phyloP scores from a whole-genome alignment of 2,329 filamentous ascomycete species.

The Furcasterigmium furcatum region DNA sequence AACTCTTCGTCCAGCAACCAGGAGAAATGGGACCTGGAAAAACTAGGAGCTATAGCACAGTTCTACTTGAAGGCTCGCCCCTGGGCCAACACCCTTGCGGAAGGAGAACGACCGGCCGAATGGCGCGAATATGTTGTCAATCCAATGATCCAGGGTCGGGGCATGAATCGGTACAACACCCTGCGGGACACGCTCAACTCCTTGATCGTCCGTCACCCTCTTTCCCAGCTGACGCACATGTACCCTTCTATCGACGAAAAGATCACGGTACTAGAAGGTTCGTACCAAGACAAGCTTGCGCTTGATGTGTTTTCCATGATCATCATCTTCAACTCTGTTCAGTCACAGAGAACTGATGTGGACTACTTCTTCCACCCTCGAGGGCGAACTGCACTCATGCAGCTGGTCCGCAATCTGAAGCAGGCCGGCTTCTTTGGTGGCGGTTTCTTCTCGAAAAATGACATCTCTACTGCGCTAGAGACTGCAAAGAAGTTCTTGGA shows the following conservation, averaged over 20 bases:
- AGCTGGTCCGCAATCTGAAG: constrained; percentile 73
- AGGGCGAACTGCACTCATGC: constrained; percentile 63
- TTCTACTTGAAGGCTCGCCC: constrained; percentile 75
- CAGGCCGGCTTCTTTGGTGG: constrained; percentile 84
- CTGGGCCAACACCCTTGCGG: constrained; percentile 63
- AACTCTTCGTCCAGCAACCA: constrained; percentile 26
- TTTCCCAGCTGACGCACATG: constrained; percentile 65
- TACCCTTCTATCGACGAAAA: constrained; percentile 73
- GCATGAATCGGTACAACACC: constrained; percentile 54
- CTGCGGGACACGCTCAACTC: constrained; percentile 70
- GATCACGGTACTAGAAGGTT: constrained; percentile 72
- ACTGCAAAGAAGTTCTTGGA: constrained; percentile 65
- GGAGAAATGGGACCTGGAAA: constrained; percentile 62
- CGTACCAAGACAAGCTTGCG: constrained; percentile 78
- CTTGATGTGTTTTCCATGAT: constrained; percentile 83
- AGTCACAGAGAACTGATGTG: constrained; percentile 76
- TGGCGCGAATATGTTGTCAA: constrained; percentile 74
- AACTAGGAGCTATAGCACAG: constrained; percentile 61
- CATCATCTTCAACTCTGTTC: constrained; percentile 81
- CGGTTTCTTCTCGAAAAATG: constrained; percentile 65
- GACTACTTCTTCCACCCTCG: constrained; percentile 87
- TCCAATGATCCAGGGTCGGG: constrained; percentile 44
- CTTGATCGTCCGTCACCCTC: constrained; percentile 76
- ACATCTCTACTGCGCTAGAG: constrained; percentile 62
- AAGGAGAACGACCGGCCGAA: constrained; percentile 54